phyloP scores from a whole-genome alignment of 495 filamentous ascomycete genomes.

The Xylaria castorea region DNA sequence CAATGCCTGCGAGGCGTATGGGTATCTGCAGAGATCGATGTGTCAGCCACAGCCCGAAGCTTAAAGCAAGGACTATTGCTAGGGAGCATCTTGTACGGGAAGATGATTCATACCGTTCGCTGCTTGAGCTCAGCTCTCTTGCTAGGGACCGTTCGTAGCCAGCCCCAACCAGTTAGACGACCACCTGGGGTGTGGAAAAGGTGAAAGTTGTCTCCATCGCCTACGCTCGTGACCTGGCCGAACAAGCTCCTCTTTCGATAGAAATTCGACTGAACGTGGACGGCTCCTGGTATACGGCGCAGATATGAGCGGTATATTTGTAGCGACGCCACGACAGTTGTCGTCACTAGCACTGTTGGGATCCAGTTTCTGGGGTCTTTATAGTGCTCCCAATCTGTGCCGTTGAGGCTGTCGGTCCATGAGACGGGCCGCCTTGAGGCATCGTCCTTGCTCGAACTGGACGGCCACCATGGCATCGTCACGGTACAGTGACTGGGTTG shows the following conservation, averaged over 20 bases:
- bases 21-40: conserved; percentile 62
- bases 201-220: conserved; percentile 94
- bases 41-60: conserved; percentile 24
- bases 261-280: conserved; percentile 70
- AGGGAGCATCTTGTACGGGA: neutral
- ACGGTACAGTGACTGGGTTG: neutral
- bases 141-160: conserved; percentile 77
- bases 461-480: conserved; percentile 30
- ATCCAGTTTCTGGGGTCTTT: conserved; percentile 69
- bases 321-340: conserved; percentile 63
- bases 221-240: conserved; percentile 89
- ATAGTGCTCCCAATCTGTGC: conserved; percentile 71
- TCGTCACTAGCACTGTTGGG: conserved; percentile 72
- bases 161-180: conserved; percentile 85
- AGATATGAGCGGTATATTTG: conserved; percentile 76
- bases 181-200: conserved; percentile 95
- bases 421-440: conserved; percentile 46
- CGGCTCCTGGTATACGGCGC: conserved; percentile 77
- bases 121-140: conserved; percentile 71
- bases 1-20: conserved; percentile 86
- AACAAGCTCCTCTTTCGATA: conserved; percentile 77
- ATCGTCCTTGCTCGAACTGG: conserved; percentile 30
- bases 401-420: conserved; percentile 60
- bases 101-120: conserved; percentile 67
- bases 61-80: neutral